Evolutionary conservation across 768 basidiomycete genomes (phyloP), one percentile per base, ranked within the genome.

Genomic region (Leucosporidium scottii): DNA sequence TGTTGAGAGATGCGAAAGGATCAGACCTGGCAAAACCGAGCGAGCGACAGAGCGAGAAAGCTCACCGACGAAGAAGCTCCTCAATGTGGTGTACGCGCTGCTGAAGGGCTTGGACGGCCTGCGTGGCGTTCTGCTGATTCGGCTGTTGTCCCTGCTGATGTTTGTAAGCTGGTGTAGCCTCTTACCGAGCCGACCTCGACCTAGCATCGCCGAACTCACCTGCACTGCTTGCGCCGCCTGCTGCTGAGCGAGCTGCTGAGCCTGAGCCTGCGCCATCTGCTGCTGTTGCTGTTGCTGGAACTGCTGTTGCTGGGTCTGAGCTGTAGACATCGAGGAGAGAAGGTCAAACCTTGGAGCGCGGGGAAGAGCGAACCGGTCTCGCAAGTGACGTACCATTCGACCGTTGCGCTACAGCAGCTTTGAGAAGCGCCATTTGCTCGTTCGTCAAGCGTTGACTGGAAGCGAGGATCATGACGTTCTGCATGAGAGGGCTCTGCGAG

Each of bases 381-480:
- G 20, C 3, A 30, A 27, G 34, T 15, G n/a, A 48, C 23, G 8
- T 31, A 47, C 27, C 23, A 21, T 39, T 30, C 31, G 21, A 20
- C 10, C 56, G 34, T 34, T 25, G 25, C 27, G 63, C 66, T 5
- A 71, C 66, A 1, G 66, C 70, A 21, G 67, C 63, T 31, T 67
- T 67, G 28, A 71, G 57, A 49, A 62, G 59, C 2, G 18, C 28
- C 70, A 71, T 71, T 51, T 71, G 70, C 57, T 71, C 66, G 8
- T 54, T 63, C n/a, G 56, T 68, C 31, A 71, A 25, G 18, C 66
- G 51, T 1, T 61, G 60, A 25, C 59, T 65, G 63, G 67, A 64
- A 2, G 70, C 70, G 51, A 71, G 66, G n/a, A 55, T 56, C 66
- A 71, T 67, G 66, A 71, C 66, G 47, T 65, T 66, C 28, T 54